Percentiles rank a stretch among this genome's conserved stretches.
phyloP scores from a whole-genome alignment of 257 asterid species.

The Ajuga chamaepitys region DNA sequence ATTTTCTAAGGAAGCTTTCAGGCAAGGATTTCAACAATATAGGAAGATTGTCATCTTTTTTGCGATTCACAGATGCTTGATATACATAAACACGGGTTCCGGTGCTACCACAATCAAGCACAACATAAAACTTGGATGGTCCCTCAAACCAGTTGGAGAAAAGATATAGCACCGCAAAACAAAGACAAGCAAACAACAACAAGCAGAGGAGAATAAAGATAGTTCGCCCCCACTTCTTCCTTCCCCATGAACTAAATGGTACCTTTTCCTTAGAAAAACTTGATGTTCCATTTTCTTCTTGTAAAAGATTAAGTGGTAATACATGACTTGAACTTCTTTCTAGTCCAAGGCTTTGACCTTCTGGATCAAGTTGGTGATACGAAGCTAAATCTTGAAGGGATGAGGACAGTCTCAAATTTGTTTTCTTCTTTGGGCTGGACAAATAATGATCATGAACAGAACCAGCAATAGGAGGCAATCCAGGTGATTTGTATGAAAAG shows the following conservation, averaged over 20 bases:
- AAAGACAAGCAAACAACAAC: slow-evolving; percentile 45
- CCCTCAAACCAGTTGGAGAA: slow-evolving; percentile 61
- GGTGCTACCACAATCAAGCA: slow-evolving; percentile 96
- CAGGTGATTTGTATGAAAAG: slow-evolving; percentile 36
- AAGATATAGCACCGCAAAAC: slow-evolving; percentile 34
- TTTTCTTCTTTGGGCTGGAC: slow-evolving; percentile 38
- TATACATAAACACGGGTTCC: slow-evolving; percentile 96
- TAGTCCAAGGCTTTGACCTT: slow-evolving; percentile 32
- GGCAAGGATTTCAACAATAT: slow-evolving; percentile 68
- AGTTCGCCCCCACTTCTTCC: slow-evolving; percentile 52
- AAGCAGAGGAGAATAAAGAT: slow-evolving; percentile 51
- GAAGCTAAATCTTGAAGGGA: slow-evolving; percentile 90
- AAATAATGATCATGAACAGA: slow-evolving; percentile 28
- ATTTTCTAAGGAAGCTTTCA: slow-evolving; percentile 52
- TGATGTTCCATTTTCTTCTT: slow-evolving; percentile 43
- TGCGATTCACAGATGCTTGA: slow-evolving; percentile 51
- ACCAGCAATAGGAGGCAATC: slow-evolving; percentile 66
- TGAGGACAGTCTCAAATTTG: slow-evolving; percentile 53
- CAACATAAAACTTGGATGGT: slow-evolving; percentile 62
- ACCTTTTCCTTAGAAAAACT: slow-evolving; percentile 83
- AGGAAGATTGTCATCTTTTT: slow-evolving; percentile 60
- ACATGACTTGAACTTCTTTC: slow-evolving; percentile 30
- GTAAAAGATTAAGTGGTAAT: slow-evolving; percentile 32
- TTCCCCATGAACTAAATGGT: slow-evolving; percentile 30
- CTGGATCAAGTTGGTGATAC: slow-evolving; percentile 52